Evolutionary conservation across 73 alveolate genomes (phyloP).

Genomic region (Paramecium tetraurelia): DNA sequence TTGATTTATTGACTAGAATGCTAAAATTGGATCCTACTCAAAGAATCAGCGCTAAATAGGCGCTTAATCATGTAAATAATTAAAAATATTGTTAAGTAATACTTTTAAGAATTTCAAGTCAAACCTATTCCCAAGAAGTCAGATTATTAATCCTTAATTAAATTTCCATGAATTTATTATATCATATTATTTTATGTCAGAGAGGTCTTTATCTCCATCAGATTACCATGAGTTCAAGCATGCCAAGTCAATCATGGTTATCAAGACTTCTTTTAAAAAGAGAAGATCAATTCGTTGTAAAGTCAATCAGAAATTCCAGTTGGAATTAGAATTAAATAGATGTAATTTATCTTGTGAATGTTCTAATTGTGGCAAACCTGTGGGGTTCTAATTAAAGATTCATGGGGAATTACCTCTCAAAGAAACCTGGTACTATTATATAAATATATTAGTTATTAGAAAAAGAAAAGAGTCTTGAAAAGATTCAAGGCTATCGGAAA

Average conservation of each 20-base stretch:
- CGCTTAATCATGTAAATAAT: conserved; percentile 15
- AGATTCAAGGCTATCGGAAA: background rate
- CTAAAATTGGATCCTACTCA: conserved; percentile 44
- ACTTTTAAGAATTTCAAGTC: conserved; percentile 40
- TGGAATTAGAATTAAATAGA: background rate
- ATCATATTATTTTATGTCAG: background rate
- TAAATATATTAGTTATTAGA: background rate
- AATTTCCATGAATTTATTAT: conserved; percentile 23
- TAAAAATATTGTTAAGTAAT: background rate
- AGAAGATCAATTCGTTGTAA: background rate
- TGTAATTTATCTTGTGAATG: background rate
- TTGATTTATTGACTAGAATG: conserved; percentile 49
- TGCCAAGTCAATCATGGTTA: background rate
- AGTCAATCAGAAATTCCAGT: background rate
- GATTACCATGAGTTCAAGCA: background rate
- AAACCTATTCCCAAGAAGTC: background rate
- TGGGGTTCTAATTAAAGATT: background rate
- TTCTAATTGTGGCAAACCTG: background rate
- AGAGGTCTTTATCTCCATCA: background rate
- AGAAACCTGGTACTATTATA: background rate
- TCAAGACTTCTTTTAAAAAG: background rate
- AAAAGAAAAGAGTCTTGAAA: background rate
- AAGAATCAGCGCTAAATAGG: conserved; percentile 47
- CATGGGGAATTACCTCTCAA: background rate
- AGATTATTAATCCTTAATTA: conserved; percentile 34